Evolutionary conservation across 2,329 filamentous ascomycete genomes (phyloP).

Genomic region (Pseudophaeomoniella oleicola): DNA sequence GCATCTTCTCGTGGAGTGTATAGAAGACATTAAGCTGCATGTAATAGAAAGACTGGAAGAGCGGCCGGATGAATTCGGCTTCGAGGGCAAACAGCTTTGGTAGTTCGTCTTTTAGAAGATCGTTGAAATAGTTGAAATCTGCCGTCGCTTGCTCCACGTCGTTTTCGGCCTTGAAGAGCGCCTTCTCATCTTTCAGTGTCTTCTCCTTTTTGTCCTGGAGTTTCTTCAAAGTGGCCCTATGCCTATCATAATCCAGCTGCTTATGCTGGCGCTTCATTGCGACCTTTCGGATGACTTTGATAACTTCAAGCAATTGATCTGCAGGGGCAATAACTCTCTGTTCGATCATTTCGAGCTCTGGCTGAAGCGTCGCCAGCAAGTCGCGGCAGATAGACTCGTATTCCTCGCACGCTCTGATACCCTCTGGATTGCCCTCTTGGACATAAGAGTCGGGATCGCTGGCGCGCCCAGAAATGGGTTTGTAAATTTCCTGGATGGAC

Average conservation of each 20-base stretch:
- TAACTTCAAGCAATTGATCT: constrained; percentile 82
- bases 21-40: constrained; percentile 99
- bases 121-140: constrained; percentile 97
- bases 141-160: constrained; percentile 84
- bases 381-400: constrained; percentile 87
- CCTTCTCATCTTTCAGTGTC: constrained; percentile 90
- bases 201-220: constrained; percentile 97
- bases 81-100: constrained; percentile 84
- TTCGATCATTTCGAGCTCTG: constrained; percentile 97
- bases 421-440: constrained; percentile 76
- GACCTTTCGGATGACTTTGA: constrained; percentile 88
- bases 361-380: constrained; percentile 71
- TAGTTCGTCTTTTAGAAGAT: constrained; percentile 87
- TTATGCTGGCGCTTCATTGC: constrained; percentile 89
- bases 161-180: constrained; percentile 85
- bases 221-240: constrained; percentile 73
- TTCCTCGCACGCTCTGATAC: constrained; percentile 89
- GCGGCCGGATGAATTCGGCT: constrained; percentile 83
- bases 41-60: constrained; percentile 99
- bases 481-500: constrained; percentile 92
- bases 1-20: constrained; percentile 95
- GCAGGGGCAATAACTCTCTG: constrained; percentile 79
- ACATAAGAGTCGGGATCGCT: constrained; percentile 79
- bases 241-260: constrained; percentile 88
- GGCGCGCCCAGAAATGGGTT: constrained; percentile 88